Evolutionary conservation across 176 grass and related monocot genomes (phyloP).

Genomic region (Rhynchospora pubera): DNA sequence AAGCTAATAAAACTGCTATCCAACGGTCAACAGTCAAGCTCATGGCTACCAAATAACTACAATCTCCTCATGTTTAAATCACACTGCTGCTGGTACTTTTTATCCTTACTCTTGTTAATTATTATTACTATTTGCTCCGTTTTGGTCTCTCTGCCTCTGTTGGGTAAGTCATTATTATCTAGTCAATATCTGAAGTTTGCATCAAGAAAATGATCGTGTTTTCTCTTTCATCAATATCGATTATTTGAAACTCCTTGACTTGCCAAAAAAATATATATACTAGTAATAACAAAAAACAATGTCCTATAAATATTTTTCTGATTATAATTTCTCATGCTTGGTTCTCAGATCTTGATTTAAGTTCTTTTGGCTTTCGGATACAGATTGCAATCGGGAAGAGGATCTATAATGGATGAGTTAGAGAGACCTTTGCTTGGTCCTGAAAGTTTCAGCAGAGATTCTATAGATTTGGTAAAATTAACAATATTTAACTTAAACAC

Average conservation of each 20-base stretch:
- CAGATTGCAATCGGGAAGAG: background rate
- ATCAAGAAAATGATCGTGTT: background rate
- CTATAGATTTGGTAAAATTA: conserved; percentile 50
- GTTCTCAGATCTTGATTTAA: background rate
- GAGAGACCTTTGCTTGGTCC: conserved; percentile 42
- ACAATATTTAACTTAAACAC: background rate
- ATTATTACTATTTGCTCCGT: background rate
- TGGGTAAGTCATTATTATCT: conserved; percentile 9
- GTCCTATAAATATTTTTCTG: background rate
- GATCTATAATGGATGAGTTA: conserved; percentile 38
- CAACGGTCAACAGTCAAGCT: conserved; percentile 21
- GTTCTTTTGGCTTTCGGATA: background rate
- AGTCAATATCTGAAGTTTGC: background rate
- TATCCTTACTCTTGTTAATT: background rate
- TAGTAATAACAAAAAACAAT: background rate
- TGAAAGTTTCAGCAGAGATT: conserved; percentile 33
- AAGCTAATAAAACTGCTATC: conserved; percentile 13
- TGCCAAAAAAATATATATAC: background rate
- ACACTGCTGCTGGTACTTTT: background rate
- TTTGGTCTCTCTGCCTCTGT: background rate
- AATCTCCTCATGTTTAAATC: conserved; percentile 3
- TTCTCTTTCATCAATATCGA: background rate
- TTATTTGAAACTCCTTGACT: background rate
- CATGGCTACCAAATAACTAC: conserved; percentile 12
- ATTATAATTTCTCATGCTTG: background rate